Evolutionary conservation across 352 stramenopile genomes (phyloP), one percentile per base, ranked within the genome.

Genomic region (Thraustochytrium sp.): DNA sequence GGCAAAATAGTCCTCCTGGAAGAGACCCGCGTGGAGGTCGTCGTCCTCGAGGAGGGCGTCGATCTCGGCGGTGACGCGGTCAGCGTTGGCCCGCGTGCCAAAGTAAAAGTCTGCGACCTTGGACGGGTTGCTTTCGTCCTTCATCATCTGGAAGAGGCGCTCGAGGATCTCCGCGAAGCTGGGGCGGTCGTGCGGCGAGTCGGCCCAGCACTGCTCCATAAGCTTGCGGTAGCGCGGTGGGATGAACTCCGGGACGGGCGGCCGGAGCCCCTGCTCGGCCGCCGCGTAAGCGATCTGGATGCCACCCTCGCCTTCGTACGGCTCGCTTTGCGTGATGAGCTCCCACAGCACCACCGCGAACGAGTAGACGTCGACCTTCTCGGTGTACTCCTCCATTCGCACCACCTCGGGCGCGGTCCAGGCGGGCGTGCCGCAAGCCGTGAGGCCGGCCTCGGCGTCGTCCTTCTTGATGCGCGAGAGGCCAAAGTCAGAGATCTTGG

Each of bases 341-440:
- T 87, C 84, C 84, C 84, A 87, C 3, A 87, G 80, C 11, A 87
- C 68, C 36, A 95, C 90, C 36, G 92, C 92, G 31, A 95, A 89
- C 38, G 90, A 94, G 85, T 94, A 96, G 40, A 96, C 91, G 77
- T 96, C 92, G 21, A 91, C 91, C 77, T 94, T 94, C 59, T 94
- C 90, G 46, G 88, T 93, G 87, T 93, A 95, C 49, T 92, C 92
- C 44, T 92, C 89, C 83, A 90, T 91, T 68, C 92, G 87, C n/a
- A 96, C 92, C 72, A 95, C 93, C 86, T 96, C 92, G 1, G 92
- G 92, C 0, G 92, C 92, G 23, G 91, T 95, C 91, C 91, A 96
- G 3, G 92, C 85, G 54, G 92, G 85, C 26, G 90, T 95, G 16
- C 91, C 91, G 13, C 92, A 90, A 21, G 91, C 90, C 1, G 89